Base-by-base conservation (phyloP, 345 rosid genomes). In the Eucalyptus grandis region DNA sequence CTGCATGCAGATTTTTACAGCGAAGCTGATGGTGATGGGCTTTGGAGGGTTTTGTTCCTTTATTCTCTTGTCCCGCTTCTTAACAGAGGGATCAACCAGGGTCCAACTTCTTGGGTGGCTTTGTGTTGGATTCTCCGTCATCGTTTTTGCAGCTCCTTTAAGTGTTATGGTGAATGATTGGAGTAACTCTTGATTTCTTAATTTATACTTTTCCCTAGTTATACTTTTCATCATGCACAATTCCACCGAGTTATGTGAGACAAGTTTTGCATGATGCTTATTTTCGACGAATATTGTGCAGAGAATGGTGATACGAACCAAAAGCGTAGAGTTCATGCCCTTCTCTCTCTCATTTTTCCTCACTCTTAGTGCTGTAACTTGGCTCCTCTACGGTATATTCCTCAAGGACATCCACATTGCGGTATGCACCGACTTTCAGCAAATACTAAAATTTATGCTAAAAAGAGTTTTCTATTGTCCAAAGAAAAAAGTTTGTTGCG, bases 1-100 rank as follows among this genome's bases (percentile, higher is more conserved):
- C 10, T 11, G 47, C 82, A 30, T 89, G 92, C 95, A 98, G 99
- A 90, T 91, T 44, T 91, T 94, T 37, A 94, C 99, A 37, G 77
- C 94, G 90, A 95, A 90, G 90, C 88, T 95, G 40, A 89, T 98
- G 88, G 37, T 90, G 2, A 90, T 97, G 58, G 58, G 58, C 58
- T 53, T 53, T 21, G 58, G 58, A 53, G 58, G 58, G 58, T 53
- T 53, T 53, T 53, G 58, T 21, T 53, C 26, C 26, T 53, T 21
- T 21, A 5, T 53, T 19, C 58, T 53, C 58, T 53, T 53, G 58
- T 53, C 58, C 58, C 58, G 58, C 26, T 53, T 53, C 58, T 53
- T 53, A 21, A 53, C 58, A 53, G 24, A 53, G 58, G 58, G 58
- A 53, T 53, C 58, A 53, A 53, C 26, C 26, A 21, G 11, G 10